These are phyloP conservation scores for Berberis vulgaris DNA, from an alignment of 164 flowering plant species.

Conservation along the genomic window DNA sequence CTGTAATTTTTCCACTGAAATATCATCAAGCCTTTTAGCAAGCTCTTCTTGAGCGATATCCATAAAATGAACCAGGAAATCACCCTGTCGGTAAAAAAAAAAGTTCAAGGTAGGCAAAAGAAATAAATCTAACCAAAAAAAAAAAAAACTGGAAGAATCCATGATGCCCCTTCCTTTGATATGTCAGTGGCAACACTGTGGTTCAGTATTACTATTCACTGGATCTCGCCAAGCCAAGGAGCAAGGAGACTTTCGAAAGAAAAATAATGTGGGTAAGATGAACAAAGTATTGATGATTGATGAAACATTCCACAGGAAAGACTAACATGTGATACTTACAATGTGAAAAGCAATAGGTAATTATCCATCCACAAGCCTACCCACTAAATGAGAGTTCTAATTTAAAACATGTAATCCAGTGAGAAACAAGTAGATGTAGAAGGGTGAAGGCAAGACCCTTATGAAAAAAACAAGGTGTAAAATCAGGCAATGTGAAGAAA, in stretches of 20 bases:
- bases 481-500: too few species aligned
- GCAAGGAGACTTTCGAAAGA: not conserved
- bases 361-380: too few species aligned
- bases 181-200: not conserved
- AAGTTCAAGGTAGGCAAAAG: not conserved
- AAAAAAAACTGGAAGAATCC: not conserved
- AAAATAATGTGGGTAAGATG: not conserved
- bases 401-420: too few species aligned
- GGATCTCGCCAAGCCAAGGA: too few species aligned
- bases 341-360: too few species aligned
- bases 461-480: too few species aligned
- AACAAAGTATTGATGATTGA: not conserved
- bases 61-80: slow-evolving; percentile 97
- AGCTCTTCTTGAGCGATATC: slow-evolving; percentile 96
- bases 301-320: not conserved
- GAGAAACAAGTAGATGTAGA: too few species aligned
- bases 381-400: too few species aligned
- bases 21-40: slow-evolving; percentile 61
- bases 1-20: slow-evolving; percentile 93
- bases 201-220: not conserved
- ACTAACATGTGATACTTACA: too few species aligned
- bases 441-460: too few species aligned
- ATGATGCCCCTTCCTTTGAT: not conserved
- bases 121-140: not conserved
- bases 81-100: slow-evolving; percentile 46